These are phyloP conservation scores for Ceratopteris richardii DNA, from an alignment of 75 land plant genomes.

Conservation along the genomic window DNA sequence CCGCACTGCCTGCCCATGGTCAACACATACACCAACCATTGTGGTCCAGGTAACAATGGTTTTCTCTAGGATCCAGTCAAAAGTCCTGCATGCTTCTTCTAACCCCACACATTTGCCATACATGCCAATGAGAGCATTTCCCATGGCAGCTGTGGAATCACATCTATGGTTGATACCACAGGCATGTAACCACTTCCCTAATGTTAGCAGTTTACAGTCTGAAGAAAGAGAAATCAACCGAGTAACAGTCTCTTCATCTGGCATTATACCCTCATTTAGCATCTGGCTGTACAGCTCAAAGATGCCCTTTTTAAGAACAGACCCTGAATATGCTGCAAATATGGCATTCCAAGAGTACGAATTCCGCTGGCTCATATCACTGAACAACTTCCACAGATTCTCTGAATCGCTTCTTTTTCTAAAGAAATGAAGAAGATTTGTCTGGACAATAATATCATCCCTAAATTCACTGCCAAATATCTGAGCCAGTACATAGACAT, in stretches of 20 bases:
- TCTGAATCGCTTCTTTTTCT: constrained; percentile 1
- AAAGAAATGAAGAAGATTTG: neutral
- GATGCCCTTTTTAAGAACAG: constrained; percentile 18
- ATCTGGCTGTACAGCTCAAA: constrained; percentile 35
- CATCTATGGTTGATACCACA: constrained; percentile 37
- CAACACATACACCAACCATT: constrained; percentile 10
- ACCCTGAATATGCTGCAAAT: constrained; percentile 31
- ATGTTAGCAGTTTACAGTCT: neutral
- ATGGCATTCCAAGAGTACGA: constrained; percentile 43
- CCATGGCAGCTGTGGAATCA: constrained; percentile 28
- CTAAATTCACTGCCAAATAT: neutral
- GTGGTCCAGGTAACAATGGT: constrained; percentile 21
- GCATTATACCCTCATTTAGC: constrained; percentile 16
- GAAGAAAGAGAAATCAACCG: neutral
- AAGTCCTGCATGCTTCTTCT: constrained; percentile 14
- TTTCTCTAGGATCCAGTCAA: constrained; percentile 27
- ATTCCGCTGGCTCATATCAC: constrained; percentile 40
- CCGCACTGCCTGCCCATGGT: constrained; percentile 7
- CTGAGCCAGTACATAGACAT: neutral
- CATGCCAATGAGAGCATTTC: constrained; percentile 30
- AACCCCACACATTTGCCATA: constrained; percentile 20
- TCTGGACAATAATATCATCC: neutral
- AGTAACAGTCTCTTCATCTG: neutral
- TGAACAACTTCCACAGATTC: constrained; percentile 27
- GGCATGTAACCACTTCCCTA: constrained; percentile 33